Evolutionary conservation across 306 rosid genomes (phyloP), one percentile per base, ranked within the genome.

Genomic region (Acacia acuminata): DNA sequence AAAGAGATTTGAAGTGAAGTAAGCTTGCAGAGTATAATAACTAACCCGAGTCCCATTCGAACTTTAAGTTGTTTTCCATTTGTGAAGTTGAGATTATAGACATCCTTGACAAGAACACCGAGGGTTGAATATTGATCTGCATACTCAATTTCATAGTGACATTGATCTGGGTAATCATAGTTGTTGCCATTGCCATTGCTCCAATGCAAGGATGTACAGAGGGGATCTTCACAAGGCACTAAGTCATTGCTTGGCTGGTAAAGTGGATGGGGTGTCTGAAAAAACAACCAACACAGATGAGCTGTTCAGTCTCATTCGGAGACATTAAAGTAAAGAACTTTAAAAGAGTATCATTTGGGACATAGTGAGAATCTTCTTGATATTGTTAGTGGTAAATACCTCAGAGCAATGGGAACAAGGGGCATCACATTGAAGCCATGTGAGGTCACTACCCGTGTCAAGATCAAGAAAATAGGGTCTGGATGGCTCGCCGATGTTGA

Each of bases 381-480:
- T 5, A 56, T 56, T 22, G 71, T 16, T 22, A 38, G 19, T 40
- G 53, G 22, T 73, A 14, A 71, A 73, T 78, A 93, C 98, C 97
- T 90, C 92, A 56, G 93, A 85, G 84, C 98, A 94, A 13, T 32
- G 89, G n/a, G 87, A 78, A 77, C 98, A 91, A 61, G 98, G 97
- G 51, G 97, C 97, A 78, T 93, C 97, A 79, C 98, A 95, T 85
- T 93, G 98, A 84, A 95, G 97, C 98, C 98, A 95, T 66, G 98
- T 91, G 80, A 95, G 95, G 87, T 95, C 98, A 81, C 98, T 95
- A 19, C 98, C 98, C 0, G 97, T 95, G 86, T 95, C 98, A 45
- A 96, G 92, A 79, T 95, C 98, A 60, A 95, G 89, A 89, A 87
- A 95, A 85, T 93, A 95, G 9, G 97, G 98, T 88, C 85, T 93